These are phyloP conservation scores for Ceratocystis huliohia DNA, from an alignment of 2,329 filamentous ascomycete genomes.

Conservation along the genomic window DNA sequence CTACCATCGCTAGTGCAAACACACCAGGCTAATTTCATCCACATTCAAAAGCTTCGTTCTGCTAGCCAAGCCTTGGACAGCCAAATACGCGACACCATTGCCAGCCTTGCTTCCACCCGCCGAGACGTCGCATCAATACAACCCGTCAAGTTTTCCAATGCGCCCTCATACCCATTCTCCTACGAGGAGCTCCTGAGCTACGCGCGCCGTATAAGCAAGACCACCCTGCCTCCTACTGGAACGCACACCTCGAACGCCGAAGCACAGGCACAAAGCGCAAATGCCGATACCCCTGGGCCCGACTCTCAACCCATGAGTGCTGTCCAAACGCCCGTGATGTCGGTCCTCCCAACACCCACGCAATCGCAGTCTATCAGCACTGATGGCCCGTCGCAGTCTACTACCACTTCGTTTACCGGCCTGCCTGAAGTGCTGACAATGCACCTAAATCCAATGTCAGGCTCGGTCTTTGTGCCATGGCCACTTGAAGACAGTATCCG, in stretches of 20 bases:
- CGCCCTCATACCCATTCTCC: conserved; percentile 43
- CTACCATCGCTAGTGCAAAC: conserved; percentile 42
- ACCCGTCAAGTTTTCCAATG: conserved; percentile 42
- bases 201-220: conserved; percentile 67
- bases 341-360: conserved; percentile 21
- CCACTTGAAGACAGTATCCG: conserved; percentile 58
- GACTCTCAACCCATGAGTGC: conserved; percentile 28
- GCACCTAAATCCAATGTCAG: conserved; percentile 43
- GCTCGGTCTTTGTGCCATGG: conserved; percentile 62
- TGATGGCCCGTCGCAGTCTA: conserved; percentile 26
- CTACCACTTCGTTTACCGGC: conserved; percentile 28
- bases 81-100: conserved; percentile 59
- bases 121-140: conserved; percentile 56
- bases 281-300: conserved; percentile 27
- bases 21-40: conserved; percentile 63
- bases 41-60: conserved; percentile 55
- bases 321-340: conserved; percentile 23
- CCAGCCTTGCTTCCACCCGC: conserved; percentile 57
- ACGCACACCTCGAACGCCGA: conserved; percentile 27
- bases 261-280: conserved; percentile 25
- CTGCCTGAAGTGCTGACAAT: conserved; percentile 39
- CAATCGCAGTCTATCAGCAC: conserved; percentile 24
- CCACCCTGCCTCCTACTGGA: conserved; percentile 52
- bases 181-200: conserved; percentile 66
- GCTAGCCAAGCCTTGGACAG: conserved; percentile 53